A percentile compares a stretch with the other conserved stretches of the same genome.
phyloP scores from a whole-genome alignment of 1,284 basidiomycete genomes.

The Cutaneotrichosporon mucoides region DNA sequence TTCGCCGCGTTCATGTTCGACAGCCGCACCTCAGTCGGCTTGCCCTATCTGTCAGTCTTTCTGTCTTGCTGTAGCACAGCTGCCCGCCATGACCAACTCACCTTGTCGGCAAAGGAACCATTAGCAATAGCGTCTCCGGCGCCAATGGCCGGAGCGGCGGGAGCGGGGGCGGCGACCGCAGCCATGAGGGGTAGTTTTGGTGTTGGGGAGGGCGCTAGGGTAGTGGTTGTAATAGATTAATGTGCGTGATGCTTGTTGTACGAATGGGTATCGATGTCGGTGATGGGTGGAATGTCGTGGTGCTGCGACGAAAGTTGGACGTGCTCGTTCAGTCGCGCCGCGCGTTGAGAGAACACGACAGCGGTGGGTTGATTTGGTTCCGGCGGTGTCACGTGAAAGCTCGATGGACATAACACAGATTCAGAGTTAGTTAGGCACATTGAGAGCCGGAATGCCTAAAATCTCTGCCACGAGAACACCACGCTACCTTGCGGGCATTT shows the following conservation, averaged over 20 bases:
- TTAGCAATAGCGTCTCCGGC: conserved; percentile 34
- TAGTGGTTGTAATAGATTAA: not conserved
- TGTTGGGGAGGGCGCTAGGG: conserved; percentile 3
- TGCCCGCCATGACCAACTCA: conserved; percentile 2
- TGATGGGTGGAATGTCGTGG: conserved; percentile 15
- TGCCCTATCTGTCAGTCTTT: conserved; percentile 31
- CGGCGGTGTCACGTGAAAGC: not conserved
- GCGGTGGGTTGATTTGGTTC: not conserved
- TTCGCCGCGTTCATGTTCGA: conserved; percentile 96
- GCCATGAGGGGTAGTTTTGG: conserved; percentile 22
- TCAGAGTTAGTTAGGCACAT: too few relatives aligned
- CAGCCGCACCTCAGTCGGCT: conserved; percentile 71
- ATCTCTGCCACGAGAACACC: too few relatives aligned
- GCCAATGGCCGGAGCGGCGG: conserved; percentile 3
- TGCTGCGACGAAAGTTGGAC: conserved; percentile 17
- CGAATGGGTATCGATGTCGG: not conserved
- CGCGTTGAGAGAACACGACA: not conserved
- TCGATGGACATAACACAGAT: too few relatives aligned
- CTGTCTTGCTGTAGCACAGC: conserved; percentile 2
- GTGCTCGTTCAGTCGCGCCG: not conserved
- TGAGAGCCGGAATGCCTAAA: too few relatives aligned
- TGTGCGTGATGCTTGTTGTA: not conserved
- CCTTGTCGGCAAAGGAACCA: conserved; percentile 43
- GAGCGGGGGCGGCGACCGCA: conserved; percentile 13
- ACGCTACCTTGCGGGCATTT: too few relatives aligned